A percentile compares a stretch with the other conserved stretches of the same genome.
Conservation (phyloP, 805 yeast species). For the Cyberlindnera japonica region DNA sequence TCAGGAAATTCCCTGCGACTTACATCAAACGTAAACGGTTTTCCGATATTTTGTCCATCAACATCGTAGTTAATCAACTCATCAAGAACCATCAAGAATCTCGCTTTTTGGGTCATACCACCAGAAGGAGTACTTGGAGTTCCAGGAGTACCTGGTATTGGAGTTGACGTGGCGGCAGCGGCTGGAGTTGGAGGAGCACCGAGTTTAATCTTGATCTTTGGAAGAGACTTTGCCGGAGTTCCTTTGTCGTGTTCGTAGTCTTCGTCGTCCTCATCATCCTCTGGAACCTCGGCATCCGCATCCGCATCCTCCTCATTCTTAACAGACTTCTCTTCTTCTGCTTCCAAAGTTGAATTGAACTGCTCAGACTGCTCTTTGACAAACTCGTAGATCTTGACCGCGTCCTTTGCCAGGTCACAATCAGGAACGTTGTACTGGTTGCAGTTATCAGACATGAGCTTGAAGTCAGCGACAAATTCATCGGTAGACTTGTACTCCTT, state of each 20-base stretch:
- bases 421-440: constrained; percentile 63
- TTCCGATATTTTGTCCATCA: constrained; percentile 43
- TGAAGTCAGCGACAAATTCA: constrained; percentile 57
- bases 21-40: constrained; percentile 74
- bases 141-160: constrained; percentile 1
- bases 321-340: background rate
- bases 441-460: constrained; percentile 69
- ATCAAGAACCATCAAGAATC: constrained; percentile 17
- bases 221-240: constrained; percentile 11
- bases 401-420: constrained; percentile 63
- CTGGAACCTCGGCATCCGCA: constrained; percentile 1
- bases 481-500: constrained; percentile 30
- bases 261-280: constrained; percentile 26
- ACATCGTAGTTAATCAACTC: constrained; percentile 24
- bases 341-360: background rate
- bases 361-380: constrained; percentile 51
- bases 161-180: constrained; percentile 1
- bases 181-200: constrained; percentile 4
- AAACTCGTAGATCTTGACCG: constrained; percentile 50
- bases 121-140: constrained; percentile 3
- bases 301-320: background rate
- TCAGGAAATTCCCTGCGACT: constrained; percentile 72
- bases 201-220: constrained; percentile 19
- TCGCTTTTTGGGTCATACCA: constrained; percentile 17
- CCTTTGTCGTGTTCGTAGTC: constrained; percentile 13